phyloP scores from a whole-genome alignment of 352 stramenopile species.

The Phytophthora foliorum region DNA sequence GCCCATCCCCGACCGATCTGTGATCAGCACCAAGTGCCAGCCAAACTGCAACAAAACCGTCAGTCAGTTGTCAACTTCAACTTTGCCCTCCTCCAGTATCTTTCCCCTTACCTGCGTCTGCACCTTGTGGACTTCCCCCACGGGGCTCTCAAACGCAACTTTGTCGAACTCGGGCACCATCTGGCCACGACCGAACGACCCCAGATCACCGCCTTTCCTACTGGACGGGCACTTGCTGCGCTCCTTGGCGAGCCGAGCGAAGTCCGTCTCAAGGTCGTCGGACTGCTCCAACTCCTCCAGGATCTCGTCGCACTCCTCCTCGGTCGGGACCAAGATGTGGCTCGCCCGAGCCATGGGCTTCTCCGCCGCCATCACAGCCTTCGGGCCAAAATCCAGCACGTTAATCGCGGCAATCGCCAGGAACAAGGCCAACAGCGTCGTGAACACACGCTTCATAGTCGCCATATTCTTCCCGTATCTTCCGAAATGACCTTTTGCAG shows the following conservation, averaged over 20 bases:
- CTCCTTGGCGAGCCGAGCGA: conserved; percentile 64
- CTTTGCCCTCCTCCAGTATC: background rate
- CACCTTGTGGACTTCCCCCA: conserved; percentile 81
- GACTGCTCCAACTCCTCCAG: conserved; percentile 52
- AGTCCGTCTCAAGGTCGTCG: conserved; percentile 56
- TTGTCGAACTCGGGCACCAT: conserved; percentile 85
- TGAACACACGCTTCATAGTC: conserved; percentile 36
- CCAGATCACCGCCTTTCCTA: conserved; percentile 69
- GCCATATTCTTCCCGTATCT: conserved; percentile 26
- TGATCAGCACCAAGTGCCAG: conserved; percentile 85
- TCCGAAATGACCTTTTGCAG: conserved; percentile 2
- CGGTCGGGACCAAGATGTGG: conserved; percentile 80
- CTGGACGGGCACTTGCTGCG: conserved; percentile 81
- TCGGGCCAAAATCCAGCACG: conserved; percentile 35
- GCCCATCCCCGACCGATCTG: conserved; percentile 63
- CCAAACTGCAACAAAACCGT: conserved; percentile 61
- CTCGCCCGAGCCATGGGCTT: conserved; percentile 68
- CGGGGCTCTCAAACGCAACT: conserved; percentile 77
- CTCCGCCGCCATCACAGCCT: conserved; percentile 18
- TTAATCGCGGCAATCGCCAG: conserved; percentile 45
- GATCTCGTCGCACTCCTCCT: conserved; percentile 67
- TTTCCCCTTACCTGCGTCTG: conserved; percentile 61
- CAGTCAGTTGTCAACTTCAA: conserved; percentile 7
- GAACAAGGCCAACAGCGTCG: conserved; percentile 44
- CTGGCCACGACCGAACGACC: conserved; percentile 71